Evolutionary conservation across 192 early-diverging fungal species (phyloP), one percentile per base, ranked within the genome.

Genomic region (Podochytrium sp.): DNA sequence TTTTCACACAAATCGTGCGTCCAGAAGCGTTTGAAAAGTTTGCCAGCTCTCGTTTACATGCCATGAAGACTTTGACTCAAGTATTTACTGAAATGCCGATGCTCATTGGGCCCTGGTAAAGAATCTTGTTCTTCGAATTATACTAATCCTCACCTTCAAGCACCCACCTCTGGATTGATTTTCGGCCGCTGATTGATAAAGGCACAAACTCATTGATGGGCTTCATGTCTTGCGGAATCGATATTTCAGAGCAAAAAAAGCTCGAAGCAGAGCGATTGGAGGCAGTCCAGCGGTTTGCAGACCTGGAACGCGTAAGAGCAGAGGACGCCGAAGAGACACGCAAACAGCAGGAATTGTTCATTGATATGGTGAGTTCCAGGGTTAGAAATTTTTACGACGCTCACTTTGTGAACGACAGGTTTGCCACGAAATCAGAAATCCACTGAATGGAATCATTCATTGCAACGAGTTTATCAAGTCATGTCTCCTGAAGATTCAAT

Each of bases 401-500:
- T n/a, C n/a, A n/a, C n/a, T n/a, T n/a, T n/a, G n/a, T n/a, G n/a
- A n/a, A n/a, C 23, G 20, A 39, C 49, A 61, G 70, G 76, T 73
- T 5, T 77, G 76, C 39, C 79, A 81, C 37, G 79, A 81, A 47
- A 56, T 81, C 5, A n/a, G 79, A 29, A 81, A 81, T 61, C 79
- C 63, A 29, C 41, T 65, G 7, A 34, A 25, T 27, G 63, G 79
- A 7, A 81, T 81, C 35, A 75, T 65, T 37, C 42, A 78, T 41
- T 77, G 73, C 57, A 73, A 73, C 12, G 75, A 81, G 25, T n/a
- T 61, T 20, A 61, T 61, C 33, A 71, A 29, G 73, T 78, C 38
- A 23, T 29, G 35, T 73, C 78, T 47, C 50, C 55, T 20, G 61
- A 64, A 30, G 50, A 67, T 25, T n/a, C n/a, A n/a, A n/a, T n/a